Percentiles rank a stretch among this genome's conserved stretches.
Evolutionary conservation across 768 basidiomycete species (phyloP).

Genomic region (Chlorophyllum brunneum): DNA sequence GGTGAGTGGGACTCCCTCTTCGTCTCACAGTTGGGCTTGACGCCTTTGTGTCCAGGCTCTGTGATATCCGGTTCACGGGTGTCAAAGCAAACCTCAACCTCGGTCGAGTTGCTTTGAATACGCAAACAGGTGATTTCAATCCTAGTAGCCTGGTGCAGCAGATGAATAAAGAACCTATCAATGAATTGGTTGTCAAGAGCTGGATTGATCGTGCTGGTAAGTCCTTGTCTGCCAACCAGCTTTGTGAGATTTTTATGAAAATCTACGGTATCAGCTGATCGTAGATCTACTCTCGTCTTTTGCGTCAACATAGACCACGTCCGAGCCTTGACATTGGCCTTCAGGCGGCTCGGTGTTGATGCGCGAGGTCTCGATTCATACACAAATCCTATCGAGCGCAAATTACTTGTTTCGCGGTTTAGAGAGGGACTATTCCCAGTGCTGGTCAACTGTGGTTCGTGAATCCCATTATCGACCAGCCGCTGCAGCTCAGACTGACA

Average conservation of each 20-base stretch:
- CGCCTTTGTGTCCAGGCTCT: slow-evolving; percentile 54
- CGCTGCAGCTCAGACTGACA: not conserved
- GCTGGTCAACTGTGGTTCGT: slow-evolving; percentile 80
- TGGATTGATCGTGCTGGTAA: slow-evolving; percentile 86
- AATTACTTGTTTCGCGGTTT: slow-evolving; percentile 62
- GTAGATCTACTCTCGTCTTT: slow-evolving; percentile 91
- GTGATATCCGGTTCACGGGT: slow-evolving; percentile 80
- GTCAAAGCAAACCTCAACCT: slow-evolving; percentile 76
- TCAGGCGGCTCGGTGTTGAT: slow-evolving; percentile 74
- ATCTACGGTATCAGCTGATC: slow-evolving; percentile 34
- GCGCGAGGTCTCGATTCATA: slow-evolving; percentile 75
- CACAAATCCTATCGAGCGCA: slow-evolving; percentile 63
- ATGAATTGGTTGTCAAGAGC: slow-evolving; percentile 71
- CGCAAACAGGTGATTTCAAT: slow-evolving; percentile 76
- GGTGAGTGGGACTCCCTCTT: slow-evolving; percentile 38
- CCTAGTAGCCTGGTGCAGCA: slow-evolving; percentile 73
- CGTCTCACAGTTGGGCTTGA: not conserved
- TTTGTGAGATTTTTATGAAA: slow-evolving; percentile 2
- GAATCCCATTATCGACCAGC: not conserved
- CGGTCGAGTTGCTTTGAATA: slow-evolving; percentile 59
- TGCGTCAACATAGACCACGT: slow-evolving; percentile 86
- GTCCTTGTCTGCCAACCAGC: slow-evolving; percentile 17
- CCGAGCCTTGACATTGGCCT: slow-evolving; percentile 63
- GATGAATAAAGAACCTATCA: slow-evolving; percentile 77
- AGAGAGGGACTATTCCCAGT: slow-evolving; percentile 75